Evolutionary conservation across 176 grass and related monocot species (phyloP), one percentile per base, ranked within the genome.

Genomic region (Chloris gayana): DNA sequence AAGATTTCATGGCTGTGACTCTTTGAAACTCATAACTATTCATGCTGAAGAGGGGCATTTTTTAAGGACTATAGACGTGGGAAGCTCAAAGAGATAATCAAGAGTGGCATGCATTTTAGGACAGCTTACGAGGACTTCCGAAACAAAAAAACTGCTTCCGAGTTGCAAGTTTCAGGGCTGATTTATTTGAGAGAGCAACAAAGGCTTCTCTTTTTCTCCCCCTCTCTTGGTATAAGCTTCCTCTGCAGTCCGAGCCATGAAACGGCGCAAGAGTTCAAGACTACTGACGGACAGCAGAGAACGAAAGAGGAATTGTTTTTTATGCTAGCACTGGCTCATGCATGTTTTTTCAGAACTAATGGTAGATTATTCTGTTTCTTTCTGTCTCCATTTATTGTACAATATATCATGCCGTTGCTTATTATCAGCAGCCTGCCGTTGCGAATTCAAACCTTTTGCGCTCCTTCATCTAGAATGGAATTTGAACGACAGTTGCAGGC

Each of bases 401-500:
- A n/a, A n/a, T n/a, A n/a, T n/a, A n/a, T n/a, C n/a, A n/a, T n/a
- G n/a, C n/a, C n/a, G n/a, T n/a, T n/a, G 12, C 17, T 22, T 22
- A 5, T 54, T 5, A 54, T 3, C 19, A 54, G 6, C 14, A 22
- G 38, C 21, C 9, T n/a, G 44, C 62, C 62, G 76, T 67, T 78
- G 76, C 29, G 26, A 51, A 35, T 71, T 70, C 25, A 61, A 81
- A 72, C 67, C 30, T 61, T 31, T 44, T 44, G 50, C 51, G 67
- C 65, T 71, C 24, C 69, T 44, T 29, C 24, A 17, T 30, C 27
- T 50, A 49, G 29, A 70, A 14, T 54, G 19, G 51, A 22, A 54
- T 17, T 17, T 15, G 46, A 49, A 17, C 29, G n/a, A 46, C 70
- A 14, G 47, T 73, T 54, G 54, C 9, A 44, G 41, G 41, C 41